Evolutionary conservation across 768 basidiomycete species (phyloP), one percentile per base, ranked within the genome.

Genomic region (Hericium rajendrae): DNA sequence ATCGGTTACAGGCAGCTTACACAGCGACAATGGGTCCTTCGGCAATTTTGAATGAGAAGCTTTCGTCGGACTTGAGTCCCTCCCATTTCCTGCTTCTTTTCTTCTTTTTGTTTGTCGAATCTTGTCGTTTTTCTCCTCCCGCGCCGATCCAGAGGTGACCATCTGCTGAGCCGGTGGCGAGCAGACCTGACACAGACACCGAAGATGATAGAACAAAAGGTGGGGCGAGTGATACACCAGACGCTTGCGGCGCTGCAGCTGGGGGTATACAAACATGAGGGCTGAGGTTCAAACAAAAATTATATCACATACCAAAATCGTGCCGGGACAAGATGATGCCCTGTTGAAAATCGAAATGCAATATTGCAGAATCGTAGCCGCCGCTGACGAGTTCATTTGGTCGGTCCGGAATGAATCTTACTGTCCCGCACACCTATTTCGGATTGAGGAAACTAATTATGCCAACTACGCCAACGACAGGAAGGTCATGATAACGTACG

Each of bases 111-210:
- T 59, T 67, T 58, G 57, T 59, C 6, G 57, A 60, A 40, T 57
- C 58, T 48, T 46, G 43, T 46, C 43, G 56, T 64, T 81, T 86
- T 65, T 85, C 84, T 6, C 85, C 88, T 3, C 88, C 82, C 10
- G 77, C 76, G 12, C 88, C 86, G 24, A 90, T 62, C 74, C 82
- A 83, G 4, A 91, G 65, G 40, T 81, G 79, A 3, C 90, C 90
- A 65, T 91, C 87, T 9, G 88, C 90, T 1, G 84, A 86, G 5
- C 86, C 83, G 6, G 81, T 86, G 13, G 83, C 87, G 16, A 91
- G 65, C 37, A 83, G 65, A 0, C 86, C 88, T 4, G 71, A 75
- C 0, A 75, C 57, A 3, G 84, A 84, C 28, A 91, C 65, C 1
- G 85, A 74, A 43, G 80, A 70, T 22, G 79, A 84, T 67, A 83